Conservation (phyloP, 805 yeast genomes). For the Soucietia sequanensis region DNA sequence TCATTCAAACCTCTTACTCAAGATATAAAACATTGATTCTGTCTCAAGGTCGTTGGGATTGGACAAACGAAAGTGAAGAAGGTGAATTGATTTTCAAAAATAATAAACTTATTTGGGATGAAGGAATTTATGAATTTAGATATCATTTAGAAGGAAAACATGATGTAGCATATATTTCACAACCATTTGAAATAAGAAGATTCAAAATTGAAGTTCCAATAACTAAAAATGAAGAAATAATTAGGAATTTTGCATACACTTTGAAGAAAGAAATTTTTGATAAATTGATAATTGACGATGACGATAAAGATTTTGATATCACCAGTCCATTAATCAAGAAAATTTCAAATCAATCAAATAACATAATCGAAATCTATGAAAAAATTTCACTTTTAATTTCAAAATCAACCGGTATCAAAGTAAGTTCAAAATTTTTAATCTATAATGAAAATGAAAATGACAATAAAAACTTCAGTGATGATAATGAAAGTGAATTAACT, state of each 20-base stretch:
- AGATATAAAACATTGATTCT: conserved; percentile 57
- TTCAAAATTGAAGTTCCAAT: conserved; percentile 38
- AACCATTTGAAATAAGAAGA: conserved; percentile 60
- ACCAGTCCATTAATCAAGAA: conserved; percentile 25
- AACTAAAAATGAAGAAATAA: conserved; percentile 21
- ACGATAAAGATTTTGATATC: conserved; percentile 15
- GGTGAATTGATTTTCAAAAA: conserved; percentile 53
- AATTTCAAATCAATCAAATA: conserved; percentile 21
- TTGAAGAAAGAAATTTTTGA: conserved; percentile 33
- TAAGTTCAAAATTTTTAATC: conserved; percentile 38
- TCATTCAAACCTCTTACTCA: conserved; percentile 56
- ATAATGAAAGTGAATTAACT: conserved; percentile 21
- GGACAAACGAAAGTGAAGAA: conserved; percentile 30
- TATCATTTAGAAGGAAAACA: conserved; percentile 68
- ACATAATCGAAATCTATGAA: conserved; percentile 29
- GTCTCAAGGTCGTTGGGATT: conserved; percentile 67
- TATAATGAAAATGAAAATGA: conserved; percentile 12
- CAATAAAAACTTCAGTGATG: conserved; percentile 1
- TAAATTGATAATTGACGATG: conserved; percentile 23
- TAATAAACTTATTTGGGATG: conserved; percentile 56
- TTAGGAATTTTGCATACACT: conserved; percentile 26
- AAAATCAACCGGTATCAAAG: conserved; percentile 33
- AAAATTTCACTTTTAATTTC: conserved; percentile 27
- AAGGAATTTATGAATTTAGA: conserved; percentile 72
- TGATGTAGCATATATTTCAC: conserved; percentile 63